A percentile compares a stretch with the other conserved stretches of the same genome.
phyloP scores from a whole-genome alignment of 306 rosid species.

The Crataegus laevigata region DNA sequence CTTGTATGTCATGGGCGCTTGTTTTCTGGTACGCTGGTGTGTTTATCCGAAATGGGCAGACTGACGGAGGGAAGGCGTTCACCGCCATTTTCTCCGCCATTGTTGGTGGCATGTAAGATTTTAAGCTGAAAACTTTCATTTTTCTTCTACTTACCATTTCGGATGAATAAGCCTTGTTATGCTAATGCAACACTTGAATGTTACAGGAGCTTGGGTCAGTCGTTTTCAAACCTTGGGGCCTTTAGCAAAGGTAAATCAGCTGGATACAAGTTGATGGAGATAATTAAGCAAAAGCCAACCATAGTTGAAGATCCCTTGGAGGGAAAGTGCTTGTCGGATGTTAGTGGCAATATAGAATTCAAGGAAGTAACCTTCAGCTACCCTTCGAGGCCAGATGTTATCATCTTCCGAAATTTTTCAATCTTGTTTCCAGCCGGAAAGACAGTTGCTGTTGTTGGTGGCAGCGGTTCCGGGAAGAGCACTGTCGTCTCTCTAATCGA shows the following conservation, averaged over 20 bases:
- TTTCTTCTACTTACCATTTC: background rate
- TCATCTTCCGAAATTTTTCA: slow-evolving; percentile 70
- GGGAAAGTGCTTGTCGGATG: slow-evolving; percentile 65
- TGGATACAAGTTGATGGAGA: slow-evolving; percentile 92
- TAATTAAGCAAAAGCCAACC: slow-evolving; percentile 77
- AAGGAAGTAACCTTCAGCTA: slow-evolving; percentile 88
- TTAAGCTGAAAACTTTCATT: background rate
- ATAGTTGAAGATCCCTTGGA: slow-evolving; percentile 65
- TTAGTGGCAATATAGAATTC: slow-evolving; percentile 78
- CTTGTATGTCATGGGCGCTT: slow-evolving; percentile 99
- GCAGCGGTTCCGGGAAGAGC: slow-evolving; percentile 97
- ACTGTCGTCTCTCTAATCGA: slow-evolving; percentile 94
- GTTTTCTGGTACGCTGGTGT: slow-evolving; percentile 99
- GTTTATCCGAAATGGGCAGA: slow-evolving; percentile 86
- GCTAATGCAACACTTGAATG: slow-evolving; percentile 9
- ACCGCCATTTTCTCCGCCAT: slow-evolving; percentile 97
- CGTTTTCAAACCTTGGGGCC: slow-evolving; percentile 93
- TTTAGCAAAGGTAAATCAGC: slow-evolving; percentile 97
- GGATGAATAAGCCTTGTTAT: background rate
- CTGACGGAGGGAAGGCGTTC: slow-evolving; percentile 96
- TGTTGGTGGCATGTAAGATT: slow-evolving; percentile 96
- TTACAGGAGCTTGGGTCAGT: slow-evolving; percentile 97
- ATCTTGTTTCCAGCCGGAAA: slow-evolving; percentile 94
- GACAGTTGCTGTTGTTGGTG: slow-evolving; percentile 93
- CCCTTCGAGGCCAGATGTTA: slow-evolving; percentile 88